Conservation (phyloP, 768 basidiomycete species). For the Lyophyllum shimeji region DNA sequence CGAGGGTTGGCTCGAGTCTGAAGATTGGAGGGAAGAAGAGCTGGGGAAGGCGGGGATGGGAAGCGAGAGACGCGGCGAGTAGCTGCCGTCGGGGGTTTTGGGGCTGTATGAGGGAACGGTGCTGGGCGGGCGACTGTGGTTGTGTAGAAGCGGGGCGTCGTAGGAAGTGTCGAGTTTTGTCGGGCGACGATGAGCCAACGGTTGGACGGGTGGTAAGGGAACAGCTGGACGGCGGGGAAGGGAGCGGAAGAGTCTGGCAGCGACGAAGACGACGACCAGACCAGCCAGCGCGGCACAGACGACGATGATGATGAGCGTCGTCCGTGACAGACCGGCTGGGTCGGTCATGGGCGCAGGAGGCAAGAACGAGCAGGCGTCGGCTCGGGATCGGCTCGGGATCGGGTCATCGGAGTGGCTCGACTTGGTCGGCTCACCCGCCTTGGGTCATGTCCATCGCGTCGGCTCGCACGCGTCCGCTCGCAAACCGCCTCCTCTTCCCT, state of each 20-base stretch:
- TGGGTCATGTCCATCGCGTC: constrained; percentile 24
- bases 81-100: background rate
- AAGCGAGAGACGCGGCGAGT: constrained; percentile 5
- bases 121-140: constrained; percentile 8
- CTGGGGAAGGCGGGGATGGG: background rate
- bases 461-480: constrained; percentile 32
- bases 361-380: background rate
- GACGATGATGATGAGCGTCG: constrained; percentile 50
- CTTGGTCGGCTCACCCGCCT: background rate
- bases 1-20: constrained; percentile 13
- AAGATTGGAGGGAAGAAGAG: constrained; percentile 10
- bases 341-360: constrained; percentile 11
- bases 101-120: constrained; percentile 5
- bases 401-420: too few species aligned
- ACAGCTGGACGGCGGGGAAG: constrained; percentile 23
- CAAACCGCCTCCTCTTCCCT: constrained; percentile 67
- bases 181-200: constrained; percentile 60
- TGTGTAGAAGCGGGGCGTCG: constrained; percentile 6
- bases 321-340: constrained; percentile 27
- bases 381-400: background rate
- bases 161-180: constrained; percentile 31
- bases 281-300: constrained; percentile 43
- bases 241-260: constrained; percentile 37
- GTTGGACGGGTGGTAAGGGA: constrained; percentile 66
- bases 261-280: constrained; percentile 34